Percentiles rank a stretch among this genome's conserved stretches.
phyloP scores from a whole-genome alignment of 352 stramenopile genomes.

The Phytophthora citricola region DNA sequence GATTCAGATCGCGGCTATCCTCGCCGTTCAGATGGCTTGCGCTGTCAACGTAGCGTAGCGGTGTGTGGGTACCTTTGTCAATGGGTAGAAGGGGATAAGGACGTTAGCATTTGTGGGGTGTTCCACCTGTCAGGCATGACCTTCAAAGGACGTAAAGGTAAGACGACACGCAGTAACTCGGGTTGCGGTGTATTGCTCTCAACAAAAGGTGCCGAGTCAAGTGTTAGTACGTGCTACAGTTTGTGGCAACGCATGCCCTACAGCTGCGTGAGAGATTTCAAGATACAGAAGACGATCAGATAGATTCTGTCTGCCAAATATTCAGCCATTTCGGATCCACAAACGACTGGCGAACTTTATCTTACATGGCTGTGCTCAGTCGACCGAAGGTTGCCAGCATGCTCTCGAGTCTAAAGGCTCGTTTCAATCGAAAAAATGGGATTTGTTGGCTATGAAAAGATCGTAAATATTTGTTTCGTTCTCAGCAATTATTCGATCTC shows the following conservation, averaged over 20 bases:
- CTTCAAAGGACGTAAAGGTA: constrained; percentile 18
- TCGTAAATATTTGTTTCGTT: background rate
- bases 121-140: constrained; percentile 1
- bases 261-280: constrained; percentile 24
- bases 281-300: constrained; percentile 22
- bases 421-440: constrained; percentile 10
- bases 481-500: background rate
- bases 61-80: background rate
- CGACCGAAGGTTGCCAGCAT: background rate
- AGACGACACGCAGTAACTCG: constrained; percentile 17
- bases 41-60: constrained; percentile 12
- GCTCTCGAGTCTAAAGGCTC: constrained; percentile 3
- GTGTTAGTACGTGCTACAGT: constrained; percentile 1
- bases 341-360: constrained; percentile 30
- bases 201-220: background rate
- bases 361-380: constrained; percentile 1
- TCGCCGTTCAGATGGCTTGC: constrained; percentile 12
- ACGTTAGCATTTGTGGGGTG: background rate
- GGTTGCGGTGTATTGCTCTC: constrained; percentile 9
- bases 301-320: background rate
- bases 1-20: background rate
- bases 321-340: constrained; percentile 28
- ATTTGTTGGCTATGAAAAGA: too few relatives aligned
- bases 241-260: constrained; percentile 16
- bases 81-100: constrained; percentile 1